Evolutionary conservation across 1,284 basidiomycete species (phyloP).

Genomic region (Ceratobasidium sp.): DNA sequence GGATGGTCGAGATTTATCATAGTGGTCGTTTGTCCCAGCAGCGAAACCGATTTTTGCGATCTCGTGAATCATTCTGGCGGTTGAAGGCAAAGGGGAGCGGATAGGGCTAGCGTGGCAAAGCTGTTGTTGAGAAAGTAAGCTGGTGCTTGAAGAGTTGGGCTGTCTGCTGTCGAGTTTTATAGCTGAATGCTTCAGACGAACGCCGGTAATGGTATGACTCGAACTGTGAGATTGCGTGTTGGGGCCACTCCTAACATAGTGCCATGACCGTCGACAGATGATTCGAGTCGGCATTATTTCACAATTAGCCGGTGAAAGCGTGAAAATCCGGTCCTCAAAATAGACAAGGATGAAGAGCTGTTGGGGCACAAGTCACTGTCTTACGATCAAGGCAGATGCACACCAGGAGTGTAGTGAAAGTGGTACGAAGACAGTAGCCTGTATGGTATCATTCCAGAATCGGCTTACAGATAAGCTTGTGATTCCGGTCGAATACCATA

Average conservation of each 20-base stretch:
- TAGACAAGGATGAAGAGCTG: no score
- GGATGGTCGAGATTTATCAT: slow-evolving; percentile 77
- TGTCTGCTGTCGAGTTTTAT: background rate
- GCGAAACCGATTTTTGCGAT: slow-evolving; percentile 72
- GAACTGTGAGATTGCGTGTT: background rate
- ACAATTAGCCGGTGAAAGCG: background rate
- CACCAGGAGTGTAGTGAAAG: background rate
- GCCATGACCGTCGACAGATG: background rate
- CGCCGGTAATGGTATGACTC: slow-evolving; percentile 8
- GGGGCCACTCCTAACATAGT: background rate
- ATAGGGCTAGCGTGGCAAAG: background rate
- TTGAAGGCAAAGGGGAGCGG: background rate
- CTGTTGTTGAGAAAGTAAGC: background rate
- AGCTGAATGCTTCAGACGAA: background rate
- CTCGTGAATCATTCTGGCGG: slow-evolving; percentile 52
- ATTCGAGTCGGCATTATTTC: slow-evolving; percentile 13
- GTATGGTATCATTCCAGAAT: no score
- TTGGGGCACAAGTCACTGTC: no score
- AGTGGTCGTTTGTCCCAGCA: slow-evolving; percentile 73
- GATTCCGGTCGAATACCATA: no score
- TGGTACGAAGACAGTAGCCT: background rate
- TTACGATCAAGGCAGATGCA: no score
- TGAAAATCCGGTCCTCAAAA: background rate
- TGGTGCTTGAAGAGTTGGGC: background rate
- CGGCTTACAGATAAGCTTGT: no score